Evolutionary conservation across 2,329 filamentous ascomycete genomes (phyloP).

Genomic region (Graphilbum ipis-grandicollis): DNA sequence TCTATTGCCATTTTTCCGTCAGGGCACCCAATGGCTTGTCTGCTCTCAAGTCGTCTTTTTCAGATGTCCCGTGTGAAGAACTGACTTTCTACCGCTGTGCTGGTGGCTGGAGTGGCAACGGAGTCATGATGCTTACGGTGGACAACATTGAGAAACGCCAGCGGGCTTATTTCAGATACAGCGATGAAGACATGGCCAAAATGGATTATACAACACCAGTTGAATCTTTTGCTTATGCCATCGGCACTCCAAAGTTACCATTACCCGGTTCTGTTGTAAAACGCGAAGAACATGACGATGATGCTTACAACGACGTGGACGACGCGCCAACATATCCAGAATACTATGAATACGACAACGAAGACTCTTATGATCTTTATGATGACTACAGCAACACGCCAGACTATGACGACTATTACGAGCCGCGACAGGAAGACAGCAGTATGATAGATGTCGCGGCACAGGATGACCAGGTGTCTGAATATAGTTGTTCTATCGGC

Average conservation of each 20-base stretch:
- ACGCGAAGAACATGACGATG: too few species aligned
- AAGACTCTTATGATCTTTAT: not conserved
- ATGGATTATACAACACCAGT: constrained; percentile 1
- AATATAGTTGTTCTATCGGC: too few species aligned
- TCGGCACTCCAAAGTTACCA: not conserved
- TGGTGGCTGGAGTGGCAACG: constrained; percentile 9
- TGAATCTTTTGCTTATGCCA: constrained; percentile 2
- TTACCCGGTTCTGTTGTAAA: not conserved
- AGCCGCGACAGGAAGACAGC: too few species aligned
- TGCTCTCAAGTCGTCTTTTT: constrained; percentile 3
- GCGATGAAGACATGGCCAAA: constrained; percentile 5
- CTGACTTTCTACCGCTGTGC: constrained; percentile 7
- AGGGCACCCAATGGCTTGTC: not conserved
- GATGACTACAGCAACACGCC: too few species aligned
- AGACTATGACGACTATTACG: too few species aligned
- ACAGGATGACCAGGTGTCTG: too few species aligned
- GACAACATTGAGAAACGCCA: constrained; percentile 6
- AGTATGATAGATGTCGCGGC: too few species aligned
- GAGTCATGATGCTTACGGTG: constrained; percentile 10
- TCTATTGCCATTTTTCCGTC: constrained; percentile 6
- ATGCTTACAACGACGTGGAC: too few species aligned
- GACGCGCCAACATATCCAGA: too few species aligned
- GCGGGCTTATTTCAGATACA: constrained; percentile 11
- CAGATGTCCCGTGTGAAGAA: constrained; percentile 6
- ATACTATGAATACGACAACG: not conserved